A percentile compares a stretch with the other conserved stretches of the same genome.
Conservation (phyloP, 768 basidiomycete species). For the Rhizopogon sp. region DNA sequence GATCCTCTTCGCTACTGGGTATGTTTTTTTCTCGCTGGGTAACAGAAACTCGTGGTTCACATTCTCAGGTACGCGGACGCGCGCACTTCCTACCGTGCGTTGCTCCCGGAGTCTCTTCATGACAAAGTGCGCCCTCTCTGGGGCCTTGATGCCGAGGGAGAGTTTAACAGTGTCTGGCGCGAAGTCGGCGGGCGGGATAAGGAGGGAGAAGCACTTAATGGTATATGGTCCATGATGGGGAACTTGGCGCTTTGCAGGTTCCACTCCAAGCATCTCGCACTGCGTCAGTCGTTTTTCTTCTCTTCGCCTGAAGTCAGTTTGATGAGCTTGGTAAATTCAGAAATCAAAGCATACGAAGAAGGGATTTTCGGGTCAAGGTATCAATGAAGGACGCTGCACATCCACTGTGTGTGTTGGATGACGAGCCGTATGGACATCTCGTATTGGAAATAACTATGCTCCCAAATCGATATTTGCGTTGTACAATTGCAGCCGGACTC, state of each 20-base stretch:
- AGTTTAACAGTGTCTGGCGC: conserved; percentile 29
- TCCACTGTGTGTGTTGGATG: background rate
- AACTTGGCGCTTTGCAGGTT: conserved; percentile 60
- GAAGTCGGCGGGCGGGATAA: conserved; percentile 38
- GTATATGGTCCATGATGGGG: conserved; percentile 57
- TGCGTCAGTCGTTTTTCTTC: conserved; percentile 41
- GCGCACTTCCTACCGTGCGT: conserved; percentile 10
- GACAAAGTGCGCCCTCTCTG: conserved; percentile 20
- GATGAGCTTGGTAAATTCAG: conserved; percentile 25
- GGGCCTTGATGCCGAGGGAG: conserved; percentile 29
- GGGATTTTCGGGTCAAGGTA: conserved; percentile 32
- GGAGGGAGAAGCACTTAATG: conserved; percentile 12
- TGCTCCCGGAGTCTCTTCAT: conserved; percentile 13
- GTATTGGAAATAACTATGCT: no score
- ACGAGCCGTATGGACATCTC: background rate
- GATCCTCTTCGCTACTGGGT: conserved; percentile 46
- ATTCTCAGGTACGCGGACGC: conserved; percentile 17
- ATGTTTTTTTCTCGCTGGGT: conserved; percentile 1
- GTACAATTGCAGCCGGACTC: no score
- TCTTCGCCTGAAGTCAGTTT: background rate
- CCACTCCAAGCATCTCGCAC: conserved; percentile 61
- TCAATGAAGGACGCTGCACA: background rate
- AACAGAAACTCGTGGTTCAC: background rate
- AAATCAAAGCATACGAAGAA: conserved; percentile 67
- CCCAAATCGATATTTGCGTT: no score